Conservation (phyloP, 176 grass and related monocot genomes). For the Olyra latifolia region DNA sequence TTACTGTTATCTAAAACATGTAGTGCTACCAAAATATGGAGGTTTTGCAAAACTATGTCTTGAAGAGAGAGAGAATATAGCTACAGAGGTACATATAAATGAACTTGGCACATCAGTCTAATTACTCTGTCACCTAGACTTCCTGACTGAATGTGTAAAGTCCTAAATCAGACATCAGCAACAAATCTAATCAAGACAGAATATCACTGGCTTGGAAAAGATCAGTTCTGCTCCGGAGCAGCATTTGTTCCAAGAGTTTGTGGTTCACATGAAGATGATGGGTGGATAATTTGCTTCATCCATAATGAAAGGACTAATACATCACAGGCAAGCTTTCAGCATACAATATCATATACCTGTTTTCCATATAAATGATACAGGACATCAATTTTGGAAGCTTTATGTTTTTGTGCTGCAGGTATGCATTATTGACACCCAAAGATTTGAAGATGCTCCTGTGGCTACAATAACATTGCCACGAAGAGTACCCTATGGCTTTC, state of each 20-base stretch:
- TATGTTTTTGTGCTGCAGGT: slow-evolving; percentile 30
- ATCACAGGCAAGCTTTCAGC: slow-evolving; percentile 43
- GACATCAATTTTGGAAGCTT: not conserved
- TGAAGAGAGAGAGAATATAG: slow-evolving; percentile 17
- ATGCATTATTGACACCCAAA: slow-evolving; percentile 44
- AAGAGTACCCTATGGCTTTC: slow-evolving; percentile 61
- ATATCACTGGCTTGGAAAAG: slow-evolving; percentile 42
- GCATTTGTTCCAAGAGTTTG: slow-evolving; percentile 51
- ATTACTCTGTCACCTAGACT: not conserved
- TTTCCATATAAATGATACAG: not conserved
- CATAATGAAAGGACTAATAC: slow-evolving; percentile 48
- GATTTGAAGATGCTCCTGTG: slow-evolving; percentile 39
- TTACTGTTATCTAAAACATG: slow-evolving; percentile 1
- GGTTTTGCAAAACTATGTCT: slow-evolving; percentile 47
- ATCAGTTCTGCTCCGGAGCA: slow-evolving; percentile 60
- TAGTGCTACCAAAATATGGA: slow-evolving; percentile 50
- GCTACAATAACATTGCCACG: slow-evolving; percentile 50
- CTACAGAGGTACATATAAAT: slow-evolving; percentile 26
- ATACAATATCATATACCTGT: not conserved
- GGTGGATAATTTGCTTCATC: slow-evolving; percentile 56
- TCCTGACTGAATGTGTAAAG: not conserved
- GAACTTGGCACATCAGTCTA: not conserved
- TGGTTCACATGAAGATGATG: slow-evolving; percentile 53
- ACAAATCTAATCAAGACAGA: slow-evolving; percentile 27
- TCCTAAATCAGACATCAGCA: not conserved